These are phyloP conservation scores for Aureobasidium pullulans DNA, from an alignment of 2,329 filamentous ascomycete species.

Conservation along the genomic window DNA sequence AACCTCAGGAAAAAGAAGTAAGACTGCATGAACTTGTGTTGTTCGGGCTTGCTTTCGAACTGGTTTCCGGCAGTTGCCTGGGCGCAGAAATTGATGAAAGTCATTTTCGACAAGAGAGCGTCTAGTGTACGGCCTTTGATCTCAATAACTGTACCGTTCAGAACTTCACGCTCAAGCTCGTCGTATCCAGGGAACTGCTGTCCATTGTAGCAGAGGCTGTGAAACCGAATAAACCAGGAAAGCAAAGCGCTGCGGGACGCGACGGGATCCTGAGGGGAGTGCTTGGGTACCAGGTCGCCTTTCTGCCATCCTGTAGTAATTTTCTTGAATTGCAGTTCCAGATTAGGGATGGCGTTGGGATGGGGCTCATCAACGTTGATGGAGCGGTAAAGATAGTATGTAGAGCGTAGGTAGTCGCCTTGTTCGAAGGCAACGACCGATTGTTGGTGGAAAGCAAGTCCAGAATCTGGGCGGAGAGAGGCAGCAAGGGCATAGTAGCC, in stretches of 20 bases:
- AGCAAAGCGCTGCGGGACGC: conserved; percentile 58
- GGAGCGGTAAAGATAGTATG: conserved; percentile 85
- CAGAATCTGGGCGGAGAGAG: conserved; percentile 69
- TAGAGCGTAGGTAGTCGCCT: conserved; percentile 70
- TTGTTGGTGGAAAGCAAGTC: conserved; percentile 81
- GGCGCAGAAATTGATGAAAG: conserved; percentile 78
- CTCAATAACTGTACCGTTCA: conserved; percentile 67
- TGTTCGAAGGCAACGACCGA: conserved; percentile 76
- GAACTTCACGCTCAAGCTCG: conserved; percentile 78
- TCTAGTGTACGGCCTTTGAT: conserved; percentile 62
- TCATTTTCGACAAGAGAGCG: conserved; percentile 65
- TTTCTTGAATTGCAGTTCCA: conserved; percentile 72
- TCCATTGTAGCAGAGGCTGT: conserved; percentile 76
- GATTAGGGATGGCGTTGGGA: conserved; percentile 64
- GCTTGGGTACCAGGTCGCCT: conserved; percentile 42
- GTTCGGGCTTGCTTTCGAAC: conserved; percentile 45
- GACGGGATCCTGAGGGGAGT: conserved; percentile 35
- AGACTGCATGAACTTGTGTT: conserved; percentile 28
- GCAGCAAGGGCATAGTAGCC: conserved; percentile 80
- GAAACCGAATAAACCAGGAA: conserved; percentile 78
- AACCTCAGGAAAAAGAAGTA: conserved; percentile 63
- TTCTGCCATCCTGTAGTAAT: conserved; percentile 51
- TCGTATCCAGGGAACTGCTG: conserved; percentile 65
- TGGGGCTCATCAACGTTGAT: conserved; percentile 68
- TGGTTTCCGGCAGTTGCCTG: conserved; percentile 63